Evolutionary conservation across 192 early-diverging fungal genomes (phyloP), one percentile per base, ranked within the genome.

Genomic region (Coemansia sp.): DNA sequence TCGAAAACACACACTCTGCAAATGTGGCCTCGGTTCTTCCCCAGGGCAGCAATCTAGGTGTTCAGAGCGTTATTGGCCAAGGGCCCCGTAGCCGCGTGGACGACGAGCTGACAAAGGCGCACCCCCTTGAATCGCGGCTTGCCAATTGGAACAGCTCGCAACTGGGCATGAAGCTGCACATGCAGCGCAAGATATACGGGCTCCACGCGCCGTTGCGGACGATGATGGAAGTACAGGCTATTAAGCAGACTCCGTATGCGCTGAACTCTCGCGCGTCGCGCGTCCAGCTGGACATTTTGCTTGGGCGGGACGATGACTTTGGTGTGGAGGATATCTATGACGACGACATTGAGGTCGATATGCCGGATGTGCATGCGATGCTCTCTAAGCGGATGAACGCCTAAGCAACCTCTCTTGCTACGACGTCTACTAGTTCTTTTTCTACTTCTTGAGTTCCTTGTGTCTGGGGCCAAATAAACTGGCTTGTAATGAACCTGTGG

Each of bases 281-380:
- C 61, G 76, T 93, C 21, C 84, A 81, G 53, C 61, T 93, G 60
- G 94, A 96, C 76, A 95, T 99, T 59, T 83, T 99, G 47, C 77
- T 83, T 62, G 95, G 95, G 61, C 87, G 86, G 66, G 97, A 99
- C 80, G 86, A 89, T 58, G 88, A 89, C 7, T 89, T 97, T 62
- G 97, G 93, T 38, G 90, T 94, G 64, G 90, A 92, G 69, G 97
- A 99, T 66, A 86, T 96, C 68, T 85, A 95, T 67, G 89, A 90
- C 42, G 87, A 90, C 90, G 82, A 77, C 77, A 52, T 42, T 13
- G 70, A 52, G 35, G 43, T 42, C 0, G 68, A 73, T 45, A 53
- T 48, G 28, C 43, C 37, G 0, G 62, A 75, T 57, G 48, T 66
- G 8, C 73, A 82, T 42, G 48, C 38, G 13, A 70, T 70, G 68